Evolutionary conservation across 2,329 filamentous ascomycete genomes (phyloP).

Genomic region (Raffaelea deltoideospora): DNA sequence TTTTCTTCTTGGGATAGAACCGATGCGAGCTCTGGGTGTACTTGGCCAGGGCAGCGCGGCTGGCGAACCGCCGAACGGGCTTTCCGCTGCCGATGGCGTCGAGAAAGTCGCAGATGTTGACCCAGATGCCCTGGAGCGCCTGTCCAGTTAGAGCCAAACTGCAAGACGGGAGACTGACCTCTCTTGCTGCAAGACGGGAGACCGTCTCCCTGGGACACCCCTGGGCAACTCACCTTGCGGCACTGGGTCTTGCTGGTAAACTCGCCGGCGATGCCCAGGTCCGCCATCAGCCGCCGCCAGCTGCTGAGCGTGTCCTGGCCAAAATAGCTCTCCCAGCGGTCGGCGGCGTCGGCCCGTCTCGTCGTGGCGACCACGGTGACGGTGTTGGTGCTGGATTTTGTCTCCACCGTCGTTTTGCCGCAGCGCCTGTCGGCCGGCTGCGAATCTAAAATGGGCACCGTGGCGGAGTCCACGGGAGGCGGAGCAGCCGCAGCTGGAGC

Average conservation of each 20-base stretch:
- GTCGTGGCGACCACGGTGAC: too few relatives aligned
- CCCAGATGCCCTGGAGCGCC: constrained; percentile 25
- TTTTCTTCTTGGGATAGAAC: constrained; percentile 29
- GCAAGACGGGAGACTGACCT: neutral
- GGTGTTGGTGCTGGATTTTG: too few relatives aligned
- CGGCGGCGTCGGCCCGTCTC: neutral
- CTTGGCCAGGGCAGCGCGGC: constrained; percentile 14
- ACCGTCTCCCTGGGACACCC: too few relatives aligned
- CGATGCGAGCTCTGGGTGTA: constrained; percentile 22
- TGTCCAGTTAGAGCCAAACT: constrained; percentile 9
- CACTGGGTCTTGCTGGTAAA: constrained; percentile 29
- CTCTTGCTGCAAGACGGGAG: neutral
- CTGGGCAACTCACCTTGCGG: constrained; percentile 20
- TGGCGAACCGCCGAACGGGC: constrained; percentile 18
- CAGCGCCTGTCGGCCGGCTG: too few relatives aligned
- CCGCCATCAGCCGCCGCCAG: constrained; percentile 28
- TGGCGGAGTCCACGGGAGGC: too few relatives aligned
- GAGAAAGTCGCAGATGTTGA: constrained; percentile 36
- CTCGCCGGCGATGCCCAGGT: constrained; percentile 23
- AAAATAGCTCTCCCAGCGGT: constrained; percentile 17
- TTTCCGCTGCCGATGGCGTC: constrained; percentile 13
- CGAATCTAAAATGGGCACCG: too few relatives aligned
- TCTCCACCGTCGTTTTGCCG: too few relatives aligned
- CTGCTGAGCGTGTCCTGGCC: constrained; percentile 19
- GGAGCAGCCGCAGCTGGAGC: too few relatives aligned